Evolutionary conservation across 768 basidiomycete genomes (phyloP).

Genomic region (Leccinum subtestaceum): DNA sequence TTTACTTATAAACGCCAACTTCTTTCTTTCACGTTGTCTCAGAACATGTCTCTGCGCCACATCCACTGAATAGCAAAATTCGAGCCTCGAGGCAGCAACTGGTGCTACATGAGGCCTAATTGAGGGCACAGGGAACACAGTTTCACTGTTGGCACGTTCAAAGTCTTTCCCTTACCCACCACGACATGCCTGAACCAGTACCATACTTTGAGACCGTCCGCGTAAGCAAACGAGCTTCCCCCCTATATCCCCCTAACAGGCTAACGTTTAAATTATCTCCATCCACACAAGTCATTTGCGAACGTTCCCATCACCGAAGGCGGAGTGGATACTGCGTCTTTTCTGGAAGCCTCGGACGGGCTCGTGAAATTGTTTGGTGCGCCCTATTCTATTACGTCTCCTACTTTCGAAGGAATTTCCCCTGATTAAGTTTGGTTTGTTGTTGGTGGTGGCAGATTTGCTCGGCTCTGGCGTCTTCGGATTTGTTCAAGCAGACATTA

Average conservation of each 20-base stretch:
- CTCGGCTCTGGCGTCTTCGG: conserved; percentile 67
- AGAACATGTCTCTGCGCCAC: conserved; percentile 25
- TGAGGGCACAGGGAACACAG: conserved; percentile 7
- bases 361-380: conserved; percentile 71
- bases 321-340: conserved; percentile 77
- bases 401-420: conserved; percentile 2
- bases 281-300: conserved; percentile 65
- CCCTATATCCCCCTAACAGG: background rate
- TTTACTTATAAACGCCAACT: background rate
- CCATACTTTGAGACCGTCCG: conserved; percentile 71
- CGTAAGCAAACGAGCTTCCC: conserved; percentile 34
- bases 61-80: conserved; percentile 11
- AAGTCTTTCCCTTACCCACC: conserved; percentile 8
- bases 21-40: conserved; percentile 16
- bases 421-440: conserved; percentile 9
- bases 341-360: conserved; percentile 88
- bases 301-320: conserved; percentile 74
- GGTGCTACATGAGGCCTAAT: conserved; percentile 16
- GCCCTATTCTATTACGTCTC: conserved; percentile 28
- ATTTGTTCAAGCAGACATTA: conserved; percentile 71
- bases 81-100: conserved; percentile 30
- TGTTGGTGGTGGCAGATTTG: conserved; percentile 44
- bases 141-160: conserved; percentile 7
- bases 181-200: conserved; percentile 27
- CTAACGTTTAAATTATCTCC: background rate